phyloP scores from a whole-genome alignment of 768 basidiomycete genomes.

The Naganishia vishniacii region DNA sequence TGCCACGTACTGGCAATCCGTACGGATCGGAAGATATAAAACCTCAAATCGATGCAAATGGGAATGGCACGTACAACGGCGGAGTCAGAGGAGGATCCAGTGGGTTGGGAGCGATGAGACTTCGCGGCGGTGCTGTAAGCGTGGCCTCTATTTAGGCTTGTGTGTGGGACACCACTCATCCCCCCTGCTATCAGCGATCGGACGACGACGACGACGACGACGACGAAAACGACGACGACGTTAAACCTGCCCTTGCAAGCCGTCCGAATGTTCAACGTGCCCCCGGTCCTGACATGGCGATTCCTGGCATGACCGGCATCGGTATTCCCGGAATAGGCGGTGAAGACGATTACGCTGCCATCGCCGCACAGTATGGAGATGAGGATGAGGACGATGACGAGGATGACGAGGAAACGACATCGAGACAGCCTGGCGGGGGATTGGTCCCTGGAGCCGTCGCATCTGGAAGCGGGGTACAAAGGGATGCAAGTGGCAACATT shows the following conservation, averaged over 20 bases:
- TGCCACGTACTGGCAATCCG: conserved; percentile 5
- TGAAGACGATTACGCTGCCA: conserved; percentile 14
- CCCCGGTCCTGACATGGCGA: not conserved
- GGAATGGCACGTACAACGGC: conserved; percentile 21
- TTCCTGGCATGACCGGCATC: not conserved
- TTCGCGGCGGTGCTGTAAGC: conserved; percentile 17
- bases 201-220: conserved; percentile 27
- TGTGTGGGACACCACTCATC: not conserved
- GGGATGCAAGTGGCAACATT: conserved; percentile 15
- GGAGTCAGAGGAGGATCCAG: conserved; percentile 19
- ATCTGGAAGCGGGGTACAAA: conserved; percentile 13
- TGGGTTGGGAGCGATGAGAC: not conserved
- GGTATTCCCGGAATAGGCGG: conserved; percentile 8
- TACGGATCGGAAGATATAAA: conserved; percentile 22
- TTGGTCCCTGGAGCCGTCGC: not conserved
- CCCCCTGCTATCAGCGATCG: not conserved
- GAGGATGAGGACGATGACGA: conserved; percentile 28
- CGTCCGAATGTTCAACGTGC: conserved; percentile 4
- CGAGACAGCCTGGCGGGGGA: conserved; percentile 6
- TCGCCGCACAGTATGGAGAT: conserved; percentile 16
- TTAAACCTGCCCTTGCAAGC: conserved; percentile 1
- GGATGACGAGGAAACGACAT: conserved; percentile 10
- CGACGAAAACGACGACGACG: conserved; percentile 23
- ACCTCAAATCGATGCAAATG: conserved; percentile 33
- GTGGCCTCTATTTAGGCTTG: not conserved